Conservation (phyloP, 768 basidiomycete genomes). For the Tylopilus sp. region DNA sequence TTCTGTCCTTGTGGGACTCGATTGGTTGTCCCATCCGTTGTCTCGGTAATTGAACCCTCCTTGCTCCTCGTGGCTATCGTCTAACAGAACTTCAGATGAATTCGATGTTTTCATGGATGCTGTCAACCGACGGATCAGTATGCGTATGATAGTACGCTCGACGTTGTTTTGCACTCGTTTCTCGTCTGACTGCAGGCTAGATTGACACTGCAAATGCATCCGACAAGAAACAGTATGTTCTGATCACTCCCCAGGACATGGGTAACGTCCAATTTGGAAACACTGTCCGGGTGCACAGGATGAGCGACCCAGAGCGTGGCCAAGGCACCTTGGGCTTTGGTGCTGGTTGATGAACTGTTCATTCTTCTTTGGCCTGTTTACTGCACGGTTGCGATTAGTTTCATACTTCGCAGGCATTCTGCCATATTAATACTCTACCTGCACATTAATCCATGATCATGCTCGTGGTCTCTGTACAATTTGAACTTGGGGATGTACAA, state of each 20-base stretch:
- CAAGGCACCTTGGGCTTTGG: constrained; percentile 44
- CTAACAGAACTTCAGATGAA: constrained; percentile 58
- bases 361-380: not conserved
- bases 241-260: constrained; percentile 97
- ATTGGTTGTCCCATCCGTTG: constrained; percentile 93
- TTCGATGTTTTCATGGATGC: constrained; percentile 99
- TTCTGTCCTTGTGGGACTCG: constrained; percentile 95
- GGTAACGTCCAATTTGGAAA: constrained; percentile 63
- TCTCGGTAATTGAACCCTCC: constrained; percentile 51
- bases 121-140: constrained; percentile 85
- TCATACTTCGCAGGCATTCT: too few species aligned
- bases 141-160: constrained; percentile 84
- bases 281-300: constrained; percentile 70
- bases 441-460: too few species aligned
- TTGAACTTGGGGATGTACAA: too few species aligned
- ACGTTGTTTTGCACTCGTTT: not conserved
- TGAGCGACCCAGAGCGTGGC: constrained; percentile 77
- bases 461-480: too few species aligned
- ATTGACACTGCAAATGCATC: constrained; percentile 87
- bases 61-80: not conserved
- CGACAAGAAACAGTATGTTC: constrained; percentile 87
- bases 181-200: constrained; percentile 35
- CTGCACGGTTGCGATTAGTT: too few species aligned
- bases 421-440: too few species aligned
- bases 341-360: constrained; percentile 1